These are phyloP conservation scores for Saccharomyces hybrid DNA, from an alignment of 1,139 yeast genomes.

Conservation along the genomic window DNA sequence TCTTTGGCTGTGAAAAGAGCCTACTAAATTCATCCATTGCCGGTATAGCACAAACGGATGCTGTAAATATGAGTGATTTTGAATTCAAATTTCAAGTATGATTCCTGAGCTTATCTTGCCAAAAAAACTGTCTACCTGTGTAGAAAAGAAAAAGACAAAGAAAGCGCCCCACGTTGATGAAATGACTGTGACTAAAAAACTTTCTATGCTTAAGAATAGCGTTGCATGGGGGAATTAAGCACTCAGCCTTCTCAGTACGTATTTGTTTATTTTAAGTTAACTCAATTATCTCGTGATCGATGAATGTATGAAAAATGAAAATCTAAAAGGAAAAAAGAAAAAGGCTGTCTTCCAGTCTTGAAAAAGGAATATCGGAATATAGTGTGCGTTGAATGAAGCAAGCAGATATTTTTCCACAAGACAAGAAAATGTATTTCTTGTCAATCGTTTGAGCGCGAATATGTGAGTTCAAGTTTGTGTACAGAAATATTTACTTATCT, in stretches of 20 bases:
- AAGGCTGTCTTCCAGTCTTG: not conserved
- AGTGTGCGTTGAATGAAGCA: not conserved
- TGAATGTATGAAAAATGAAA: not conserved
- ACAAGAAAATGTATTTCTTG: not conserved
- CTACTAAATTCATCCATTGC: not conserved
- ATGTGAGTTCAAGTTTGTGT: not conserved
- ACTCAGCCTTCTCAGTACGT: not conserved
- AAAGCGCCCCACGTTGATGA: not conserved
- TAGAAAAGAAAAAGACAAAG: not conserved
- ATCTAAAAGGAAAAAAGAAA: not conserved
- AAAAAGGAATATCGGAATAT: not conserved
- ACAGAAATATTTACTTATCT: not conserved
- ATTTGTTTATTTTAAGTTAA: not conserved
- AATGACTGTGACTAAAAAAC: not conserved
- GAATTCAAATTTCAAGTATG: not conserved
- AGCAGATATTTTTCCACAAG: not conserved
- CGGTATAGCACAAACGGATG: not conserved
- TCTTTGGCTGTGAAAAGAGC: conserved; percentile 3
- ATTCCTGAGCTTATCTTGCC: not conserved
- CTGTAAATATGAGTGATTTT: not conserved
- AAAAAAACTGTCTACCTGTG: not conserved
- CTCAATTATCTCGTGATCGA: not conserved
- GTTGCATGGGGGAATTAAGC: not conserved
- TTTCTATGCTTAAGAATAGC: not conserved
- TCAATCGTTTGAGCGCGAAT: not conserved